These are phyloP conservation scores for Cladosporium velox DNA, from an alignment of 2,329 filamentous ascomycete genomes.

Conservation along the genomic window DNA sequence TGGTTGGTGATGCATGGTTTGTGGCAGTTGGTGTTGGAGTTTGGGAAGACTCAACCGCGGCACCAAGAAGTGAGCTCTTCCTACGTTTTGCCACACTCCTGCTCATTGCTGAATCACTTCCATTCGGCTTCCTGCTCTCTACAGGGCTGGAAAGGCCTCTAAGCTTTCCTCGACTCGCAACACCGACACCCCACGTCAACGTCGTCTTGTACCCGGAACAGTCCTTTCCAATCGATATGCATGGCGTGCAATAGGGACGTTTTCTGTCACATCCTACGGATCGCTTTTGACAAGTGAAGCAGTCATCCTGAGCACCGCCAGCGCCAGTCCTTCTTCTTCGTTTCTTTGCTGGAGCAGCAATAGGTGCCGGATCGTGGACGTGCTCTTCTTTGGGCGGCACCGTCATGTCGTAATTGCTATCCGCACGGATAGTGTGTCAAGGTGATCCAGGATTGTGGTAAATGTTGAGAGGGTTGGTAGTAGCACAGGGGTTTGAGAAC, in stretches of 20 bases:
- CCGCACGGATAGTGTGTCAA: not conserved
- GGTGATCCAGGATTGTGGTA: not conserved
- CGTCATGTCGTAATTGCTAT: slow-evolving; percentile 8
- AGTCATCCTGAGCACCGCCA: slow-evolving; percentile 89
- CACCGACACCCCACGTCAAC: slow-evolving; percentile 93
- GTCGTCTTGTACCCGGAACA: slow-evolving; percentile 97
- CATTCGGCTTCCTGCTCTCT: slow-evolving; percentile 45
- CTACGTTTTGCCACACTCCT: slow-evolving; percentile 25
- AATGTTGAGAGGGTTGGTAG: not conserved
- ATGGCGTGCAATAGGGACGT: slow-evolving; percentile 92
- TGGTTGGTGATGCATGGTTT: not conserved
- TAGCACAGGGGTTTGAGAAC: not conserved
- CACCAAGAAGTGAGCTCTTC: slow-evolving; percentile 29
- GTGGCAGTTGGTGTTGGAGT: slow-evolving; percentile 7
- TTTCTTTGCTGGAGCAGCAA: slow-evolving; percentile 51
- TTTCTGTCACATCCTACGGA: slow-evolving; percentile 85
- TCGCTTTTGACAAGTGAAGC: slow-evolving; percentile 87
- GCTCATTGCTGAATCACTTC: slow-evolving; percentile 22
- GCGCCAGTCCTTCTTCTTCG: slow-evolving; percentile 84
- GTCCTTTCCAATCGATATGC: slow-evolving; percentile 85
- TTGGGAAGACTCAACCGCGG: not conserved
- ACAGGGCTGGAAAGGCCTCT: slow-evolving; percentile 78
- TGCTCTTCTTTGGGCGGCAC: slow-evolving; percentile 8
- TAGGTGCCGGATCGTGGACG: not conserved
- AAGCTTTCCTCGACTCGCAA: slow-evolving; percentile 92